Conservation (phyloP, 768 basidiomycete species). For the Pleurotus tuber-regium region DNA sequence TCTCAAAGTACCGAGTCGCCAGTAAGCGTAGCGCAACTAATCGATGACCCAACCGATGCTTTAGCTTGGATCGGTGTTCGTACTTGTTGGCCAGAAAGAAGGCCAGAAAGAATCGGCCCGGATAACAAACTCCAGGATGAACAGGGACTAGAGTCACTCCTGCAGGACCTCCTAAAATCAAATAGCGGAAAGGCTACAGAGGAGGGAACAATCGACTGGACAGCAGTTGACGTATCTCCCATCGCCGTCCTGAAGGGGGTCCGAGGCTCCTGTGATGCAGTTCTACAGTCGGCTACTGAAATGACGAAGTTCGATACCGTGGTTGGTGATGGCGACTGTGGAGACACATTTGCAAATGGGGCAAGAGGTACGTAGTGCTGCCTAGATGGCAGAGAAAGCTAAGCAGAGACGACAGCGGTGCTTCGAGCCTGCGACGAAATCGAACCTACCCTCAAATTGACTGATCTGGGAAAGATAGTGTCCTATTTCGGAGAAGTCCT, state of each 20-base stretch:
- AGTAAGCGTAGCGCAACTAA: constrained; percentile 27
- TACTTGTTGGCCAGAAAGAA: constrained; percentile 22
- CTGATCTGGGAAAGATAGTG: constrained; percentile 22
- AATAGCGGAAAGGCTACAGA: no score
- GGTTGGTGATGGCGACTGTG: constrained; percentile 64
- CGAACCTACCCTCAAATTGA: constrained; percentile 1
- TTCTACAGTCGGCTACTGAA: constrained; percentile 45
- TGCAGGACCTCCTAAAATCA: no score
- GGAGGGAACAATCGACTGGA: background rate
- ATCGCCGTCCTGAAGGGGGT: constrained; percentile 26
- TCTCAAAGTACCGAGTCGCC: background rate
- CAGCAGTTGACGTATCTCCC: constrained; percentile 1
- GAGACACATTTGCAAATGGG: constrained; percentile 54
- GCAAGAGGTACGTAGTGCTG: constrained; percentile 29
- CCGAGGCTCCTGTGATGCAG: constrained; percentile 34
- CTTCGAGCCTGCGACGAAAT: constrained; percentile 13
- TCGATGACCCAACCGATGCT: constrained; percentile 44
- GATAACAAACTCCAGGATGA: no score
- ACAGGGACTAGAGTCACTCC: no score
- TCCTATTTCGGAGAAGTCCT: constrained; percentile 36
- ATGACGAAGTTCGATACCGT: constrained; percentile 60
- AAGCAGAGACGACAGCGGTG: constrained; percentile 21
- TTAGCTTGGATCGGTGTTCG: constrained; percentile 37
- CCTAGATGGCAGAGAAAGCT: no score
- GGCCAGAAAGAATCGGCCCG: no score